Conservation (phyloP, 2,329 filamentous ascomycete species). For the Colletotrichum destructivum region DNA sequence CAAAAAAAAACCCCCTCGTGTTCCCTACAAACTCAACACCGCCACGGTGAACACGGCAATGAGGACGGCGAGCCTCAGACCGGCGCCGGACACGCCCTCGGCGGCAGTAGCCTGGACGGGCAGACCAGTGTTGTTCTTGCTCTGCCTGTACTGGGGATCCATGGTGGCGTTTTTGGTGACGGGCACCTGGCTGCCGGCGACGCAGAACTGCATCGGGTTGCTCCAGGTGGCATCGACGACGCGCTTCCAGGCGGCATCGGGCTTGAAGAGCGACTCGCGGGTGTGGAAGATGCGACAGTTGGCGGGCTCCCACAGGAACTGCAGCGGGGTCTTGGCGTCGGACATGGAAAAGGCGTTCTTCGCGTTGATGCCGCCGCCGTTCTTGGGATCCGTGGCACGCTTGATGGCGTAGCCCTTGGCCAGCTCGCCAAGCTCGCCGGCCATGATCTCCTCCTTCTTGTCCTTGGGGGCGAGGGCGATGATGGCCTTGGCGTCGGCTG, state of each 20-base stretch:
- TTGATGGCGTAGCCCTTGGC: slow-evolving; percentile 53
- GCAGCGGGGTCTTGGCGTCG: slow-evolving; percentile 56
- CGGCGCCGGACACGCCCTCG: background rate
- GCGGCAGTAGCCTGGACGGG: slow-evolving; percentile 11
- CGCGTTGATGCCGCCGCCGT: slow-evolving; percentile 51
- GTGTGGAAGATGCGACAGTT: slow-evolving; percentile 66
- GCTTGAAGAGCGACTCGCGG: slow-evolving; percentile 56
- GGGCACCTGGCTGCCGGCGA: slow-evolving; percentile 49
- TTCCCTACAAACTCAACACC: slow-evolving; percentile 30
- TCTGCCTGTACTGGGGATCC: slow-evolving; percentile 45
- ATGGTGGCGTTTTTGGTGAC: slow-evolving; percentile 40
- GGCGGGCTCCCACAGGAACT: slow-evolving; percentile 61
- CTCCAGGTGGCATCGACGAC: slow-evolving; percentile 55
- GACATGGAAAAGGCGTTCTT: slow-evolving; percentile 53
- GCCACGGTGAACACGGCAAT: slow-evolving; percentile 19
- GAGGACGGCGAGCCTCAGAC: slow-evolving; percentile 28
- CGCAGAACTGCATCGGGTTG: slow-evolving; percentile 51
- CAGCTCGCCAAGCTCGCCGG: slow-evolving; percentile 49
- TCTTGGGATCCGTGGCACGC: slow-evolving; percentile 45
- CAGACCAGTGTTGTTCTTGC: slow-evolving; percentile 32
- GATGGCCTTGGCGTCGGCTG: slow-evolving; percentile 46
- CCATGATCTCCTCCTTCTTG: slow-evolving; percentile 41
- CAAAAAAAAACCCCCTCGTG: too few relatives aligned
- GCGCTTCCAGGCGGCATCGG: slow-evolving; percentile 58
- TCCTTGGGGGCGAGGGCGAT: slow-evolving; percentile 46